Evolutionary conservation across 202 grass and related monocot species (phyloP).

Genomic region (Brachypodium distachyon): DNA sequence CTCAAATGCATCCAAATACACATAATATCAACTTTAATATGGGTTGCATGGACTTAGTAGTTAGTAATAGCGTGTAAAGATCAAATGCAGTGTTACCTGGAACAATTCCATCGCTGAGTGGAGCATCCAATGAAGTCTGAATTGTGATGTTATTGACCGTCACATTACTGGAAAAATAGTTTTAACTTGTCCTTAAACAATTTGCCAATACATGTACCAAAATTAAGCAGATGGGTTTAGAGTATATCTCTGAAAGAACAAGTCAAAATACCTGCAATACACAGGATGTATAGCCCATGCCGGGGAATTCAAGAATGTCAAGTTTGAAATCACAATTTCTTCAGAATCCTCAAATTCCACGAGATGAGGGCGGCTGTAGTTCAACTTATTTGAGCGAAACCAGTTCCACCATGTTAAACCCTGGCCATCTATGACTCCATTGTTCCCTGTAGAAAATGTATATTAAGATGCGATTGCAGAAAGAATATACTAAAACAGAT

Average conservation of each 20-base stretch:
- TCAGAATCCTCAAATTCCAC: constrained; percentile 65
- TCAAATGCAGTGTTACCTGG: constrained; percentile 44
- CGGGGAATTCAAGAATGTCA: constrained; percentile 71
- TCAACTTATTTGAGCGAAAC: constrained; percentile 53
- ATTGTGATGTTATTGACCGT: constrained; percentile 48
- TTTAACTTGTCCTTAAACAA: not conserved
- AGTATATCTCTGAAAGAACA: not conserved
- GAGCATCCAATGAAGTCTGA: constrained; percentile 51
- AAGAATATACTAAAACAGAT: not conserved
- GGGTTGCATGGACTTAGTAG: not conserved
- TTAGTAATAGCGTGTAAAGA: not conserved
- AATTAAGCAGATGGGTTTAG: not conserved
- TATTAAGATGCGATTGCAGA: not conserved
- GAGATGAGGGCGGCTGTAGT: constrained; percentile 91
- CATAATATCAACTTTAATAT: not conserved
- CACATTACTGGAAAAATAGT: constrained; percentile 41
- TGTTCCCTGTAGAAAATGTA: constrained; percentile 48
- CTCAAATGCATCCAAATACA: not conserved
- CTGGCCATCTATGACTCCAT: constrained; percentile 66
- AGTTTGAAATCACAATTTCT: constrained; percentile 66
- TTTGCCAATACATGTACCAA: not conserved
- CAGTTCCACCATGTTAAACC: constrained; percentile 89
- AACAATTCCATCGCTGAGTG: constrained; percentile 74
- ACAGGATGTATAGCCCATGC: constrained; percentile 89
- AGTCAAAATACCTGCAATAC: constrained; percentile 56